A percentile compares a stretch with the other conserved stretches of the same genome.
Conservation (phyloP, 2,329 filamentous ascomycete genomes). For the Pestalotiopsis sp. region DNA sequence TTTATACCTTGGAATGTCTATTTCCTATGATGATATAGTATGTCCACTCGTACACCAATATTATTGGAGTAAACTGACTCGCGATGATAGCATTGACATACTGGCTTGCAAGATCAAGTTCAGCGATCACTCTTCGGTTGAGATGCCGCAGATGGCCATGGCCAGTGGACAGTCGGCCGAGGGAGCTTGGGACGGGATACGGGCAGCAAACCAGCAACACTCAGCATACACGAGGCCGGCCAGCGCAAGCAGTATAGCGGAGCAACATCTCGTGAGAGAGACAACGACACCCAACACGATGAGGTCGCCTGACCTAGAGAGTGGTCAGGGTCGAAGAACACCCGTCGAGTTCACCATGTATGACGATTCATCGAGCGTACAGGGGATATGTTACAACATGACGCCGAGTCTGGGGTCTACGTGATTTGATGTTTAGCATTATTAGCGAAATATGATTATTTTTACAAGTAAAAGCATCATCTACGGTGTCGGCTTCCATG, state of each 20-base stretch:
- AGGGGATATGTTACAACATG: not conserved
- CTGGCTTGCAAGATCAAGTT: constrained; percentile 8
- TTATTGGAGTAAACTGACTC: not conserved
- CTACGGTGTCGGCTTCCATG: too few relatives aligned
- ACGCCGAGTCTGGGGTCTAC: not conserved
- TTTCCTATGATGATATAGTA: constrained; percentile 45
- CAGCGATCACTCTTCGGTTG: not conserved
- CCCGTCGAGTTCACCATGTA: not conserved
- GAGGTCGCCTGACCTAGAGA: not conserved
- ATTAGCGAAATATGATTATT: not conserved
- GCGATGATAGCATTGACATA: not conserved
- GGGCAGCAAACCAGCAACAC: not conserved
- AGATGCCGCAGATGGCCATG: constrained; percentile 2
- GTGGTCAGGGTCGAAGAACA: not conserved
- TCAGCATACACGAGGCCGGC: not conserved
- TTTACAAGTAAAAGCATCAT: not conserved
- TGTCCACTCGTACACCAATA: constrained; percentile 16
- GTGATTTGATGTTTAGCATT: not conserved
- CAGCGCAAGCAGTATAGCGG: not conserved
- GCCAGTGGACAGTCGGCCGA: not conserved
- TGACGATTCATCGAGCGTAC: not conserved
- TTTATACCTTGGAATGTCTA: constrained; percentile 43
- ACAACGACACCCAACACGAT: not conserved
- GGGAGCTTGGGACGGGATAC: not conserved
- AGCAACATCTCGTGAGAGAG: not conserved